These are phyloP conservation scores for Ilex paraguariensis DNA, from an alignment of 305 asterid species.

Conservation along the genomic window DNA sequence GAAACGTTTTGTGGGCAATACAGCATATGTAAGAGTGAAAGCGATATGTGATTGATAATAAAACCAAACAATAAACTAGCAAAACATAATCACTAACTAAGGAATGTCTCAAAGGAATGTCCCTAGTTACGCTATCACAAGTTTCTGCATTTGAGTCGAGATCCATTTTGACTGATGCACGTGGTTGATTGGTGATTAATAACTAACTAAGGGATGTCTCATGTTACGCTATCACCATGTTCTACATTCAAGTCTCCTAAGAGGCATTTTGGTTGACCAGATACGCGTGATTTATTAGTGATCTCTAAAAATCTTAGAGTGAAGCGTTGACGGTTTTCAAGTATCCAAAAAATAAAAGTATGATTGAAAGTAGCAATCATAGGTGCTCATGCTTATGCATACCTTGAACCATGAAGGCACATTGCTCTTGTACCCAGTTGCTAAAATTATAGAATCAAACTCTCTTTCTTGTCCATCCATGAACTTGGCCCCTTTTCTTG, in stretches of 20 bases:
- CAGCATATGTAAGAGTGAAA: constrained; percentile 62
- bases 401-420: constrained; percentile 89
- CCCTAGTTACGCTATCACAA: constrained; percentile 6
- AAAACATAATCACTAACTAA: not conserved
- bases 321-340: not conserved
- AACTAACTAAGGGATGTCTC: not conserved
- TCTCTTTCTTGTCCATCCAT: constrained; percentile 72
- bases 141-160: not conserved
- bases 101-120: constrained; percentile 1
- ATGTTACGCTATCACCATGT: too few species aligned
- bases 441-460: constrained; percentile 75
- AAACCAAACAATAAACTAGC: constrained; percentile 9
- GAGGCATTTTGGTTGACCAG: too few species aligned
- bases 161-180: not conserved
- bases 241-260: too few species aligned
- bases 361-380: not conserved
- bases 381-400: constrained; percentile 11
- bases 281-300: too few species aligned
- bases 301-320: not conserved
- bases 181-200: not conserved
- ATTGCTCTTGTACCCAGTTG: constrained; percentile 96
- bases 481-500: constrained; percentile 70
- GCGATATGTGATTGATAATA: constrained; percentile 50
- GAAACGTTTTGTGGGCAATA: constrained; percentile 37
- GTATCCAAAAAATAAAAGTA: not conserved